Evolutionary conservation across 352 stramenopile species (phyloP).

Genomic region (Phytopythium boreale): DNA sequence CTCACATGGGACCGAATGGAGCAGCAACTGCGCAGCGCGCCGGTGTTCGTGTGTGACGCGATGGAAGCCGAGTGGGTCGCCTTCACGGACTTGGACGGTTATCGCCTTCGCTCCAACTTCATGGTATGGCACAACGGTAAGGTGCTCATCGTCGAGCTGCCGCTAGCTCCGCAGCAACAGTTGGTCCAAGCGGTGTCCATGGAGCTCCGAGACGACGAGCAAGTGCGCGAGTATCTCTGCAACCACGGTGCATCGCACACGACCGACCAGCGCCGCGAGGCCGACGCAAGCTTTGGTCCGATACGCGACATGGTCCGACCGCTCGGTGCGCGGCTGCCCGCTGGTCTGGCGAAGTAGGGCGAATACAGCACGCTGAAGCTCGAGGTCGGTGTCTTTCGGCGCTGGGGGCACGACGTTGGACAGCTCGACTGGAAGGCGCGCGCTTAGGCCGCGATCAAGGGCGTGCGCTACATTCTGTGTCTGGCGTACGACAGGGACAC

Average conservation of each 20-base stretch:
- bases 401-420: background rate
- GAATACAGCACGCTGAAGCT: background rate
- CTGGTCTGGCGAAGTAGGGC: background rate
- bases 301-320: background rate
- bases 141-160: background rate
- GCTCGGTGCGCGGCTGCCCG: background rate
- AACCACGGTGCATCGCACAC: background rate
- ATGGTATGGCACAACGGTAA: background rate
- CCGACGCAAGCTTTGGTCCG: background rate
- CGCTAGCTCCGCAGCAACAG: background rate
- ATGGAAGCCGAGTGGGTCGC: background rate
- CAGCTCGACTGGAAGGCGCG: background rate
- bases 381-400: background rate
- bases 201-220: background rate
- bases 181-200: background rate
- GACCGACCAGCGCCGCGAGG: background rate
- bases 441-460: background rate
- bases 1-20: background rate
- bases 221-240: background rate
- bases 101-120: background rate
- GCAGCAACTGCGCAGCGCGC: background rate
- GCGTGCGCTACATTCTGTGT: background rate
- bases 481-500: background rate
- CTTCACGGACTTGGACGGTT: background rate
- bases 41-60: background rate